Evolutionary conservation across 352 stramenopile genomes (phyloP).

Genomic region (Phytopythium litorale): DNA sequence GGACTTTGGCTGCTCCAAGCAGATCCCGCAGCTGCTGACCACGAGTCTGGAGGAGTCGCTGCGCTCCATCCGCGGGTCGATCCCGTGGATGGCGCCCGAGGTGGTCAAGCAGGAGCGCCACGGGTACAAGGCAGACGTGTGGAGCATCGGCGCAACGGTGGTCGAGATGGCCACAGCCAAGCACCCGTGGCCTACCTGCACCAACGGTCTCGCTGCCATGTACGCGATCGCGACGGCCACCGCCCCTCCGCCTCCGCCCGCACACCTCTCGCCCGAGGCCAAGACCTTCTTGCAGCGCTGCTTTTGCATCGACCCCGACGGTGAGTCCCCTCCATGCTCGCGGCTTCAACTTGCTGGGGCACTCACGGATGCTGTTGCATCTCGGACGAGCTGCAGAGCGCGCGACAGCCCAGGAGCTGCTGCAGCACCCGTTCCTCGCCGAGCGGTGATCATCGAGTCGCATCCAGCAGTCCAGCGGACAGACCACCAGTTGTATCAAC

Average conservation of each 20-base stretch:
- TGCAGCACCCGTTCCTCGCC: slow-evolving; percentile 53
- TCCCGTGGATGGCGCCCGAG: slow-evolving; percentile 84
- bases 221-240: slow-evolving; percentile 63
- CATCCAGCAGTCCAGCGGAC: too few species aligned
- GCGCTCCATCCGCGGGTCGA: slow-evolving; percentile 76
- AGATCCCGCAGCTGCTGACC: slow-evolving; percentile 75
- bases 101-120: slow-evolving; percentile 74
- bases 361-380: neutral
- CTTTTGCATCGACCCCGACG: slow-evolving; percentile 71
- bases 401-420: slow-evolving; percentile 58
- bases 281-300: slow-evolving; percentile 56
- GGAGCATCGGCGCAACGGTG: slow-evolving; percentile 75
- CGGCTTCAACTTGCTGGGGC: neutral
- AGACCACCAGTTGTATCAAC: too few species aligned
- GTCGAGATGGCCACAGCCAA: slow-evolving; percentile 80
- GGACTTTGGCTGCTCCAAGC: slow-evolving; percentile 90
- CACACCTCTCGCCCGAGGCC: slow-evolving; percentile 41
- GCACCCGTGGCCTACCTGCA: slow-evolving; percentile 60
- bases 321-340: slow-evolving; percentile 17
- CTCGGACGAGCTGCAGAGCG: slow-evolving; percentile 29
- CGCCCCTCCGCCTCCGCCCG: slow-evolving; percentile 44
- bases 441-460: neutral
- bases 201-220: slow-evolving; percentile 63
- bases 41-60: slow-evolving; percentile 81
- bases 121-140: slow-evolving; percentile 76